Percentiles rank a stretch among this genome's conserved stretches.
Evolutionary conservation across 805 yeast genomes (phyloP).

Genomic region (Candida gorgasii): DNA sequence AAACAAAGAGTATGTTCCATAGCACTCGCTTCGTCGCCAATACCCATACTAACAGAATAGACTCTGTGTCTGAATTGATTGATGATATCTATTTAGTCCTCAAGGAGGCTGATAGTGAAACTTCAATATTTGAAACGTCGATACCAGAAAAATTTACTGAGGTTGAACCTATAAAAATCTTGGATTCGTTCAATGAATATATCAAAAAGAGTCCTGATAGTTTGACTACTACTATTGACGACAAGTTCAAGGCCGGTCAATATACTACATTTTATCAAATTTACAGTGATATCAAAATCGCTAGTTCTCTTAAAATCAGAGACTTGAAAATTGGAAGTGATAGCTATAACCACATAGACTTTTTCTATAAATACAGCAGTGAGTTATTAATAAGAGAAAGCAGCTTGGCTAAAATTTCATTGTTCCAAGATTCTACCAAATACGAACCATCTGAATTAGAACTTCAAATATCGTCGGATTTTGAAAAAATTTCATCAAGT

Average conservation of each 20-base stretch:
- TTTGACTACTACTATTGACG: conserved; percentile 41
- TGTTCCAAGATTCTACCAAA: conserved; percentile 9
- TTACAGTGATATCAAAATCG: conserved; percentile 67
- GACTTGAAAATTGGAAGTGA: conserved; percentile 49
- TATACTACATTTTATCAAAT: conserved; percentile 56
- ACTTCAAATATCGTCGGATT: conserved; percentile 56
- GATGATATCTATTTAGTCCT: conserved; percentile 27
- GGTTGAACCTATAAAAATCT: conserved; percentile 41
- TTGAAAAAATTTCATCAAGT: conserved; percentile 55
- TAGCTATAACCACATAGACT: conserved; percentile 56
- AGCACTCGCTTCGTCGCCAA: neutral
- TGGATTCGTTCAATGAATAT: conserved; percentile 41
- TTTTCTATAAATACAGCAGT: conserved; percentile 59
- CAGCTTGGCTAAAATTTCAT: conserved; percentile 40
- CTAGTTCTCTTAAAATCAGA: conserved; percentile 49
- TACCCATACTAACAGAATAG: conserved; percentile 5
- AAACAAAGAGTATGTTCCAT: conserved; percentile 1
- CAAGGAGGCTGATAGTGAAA: conserved; percentile 26
- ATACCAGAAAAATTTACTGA: conserved; percentile 53
- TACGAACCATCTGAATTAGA: conserved; percentile 22
- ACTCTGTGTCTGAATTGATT: conserved; percentile 16
- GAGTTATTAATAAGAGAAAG: conserved; percentile 67
- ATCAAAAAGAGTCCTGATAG: conserved; percentile 29
- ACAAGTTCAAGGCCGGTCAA: conserved; percentile 35
- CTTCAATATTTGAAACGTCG: conserved; percentile 16